Base-by-base conservation (phyloP, 1,284 basidiomycete species). In the Singerocomus inundabilis region DNA sequence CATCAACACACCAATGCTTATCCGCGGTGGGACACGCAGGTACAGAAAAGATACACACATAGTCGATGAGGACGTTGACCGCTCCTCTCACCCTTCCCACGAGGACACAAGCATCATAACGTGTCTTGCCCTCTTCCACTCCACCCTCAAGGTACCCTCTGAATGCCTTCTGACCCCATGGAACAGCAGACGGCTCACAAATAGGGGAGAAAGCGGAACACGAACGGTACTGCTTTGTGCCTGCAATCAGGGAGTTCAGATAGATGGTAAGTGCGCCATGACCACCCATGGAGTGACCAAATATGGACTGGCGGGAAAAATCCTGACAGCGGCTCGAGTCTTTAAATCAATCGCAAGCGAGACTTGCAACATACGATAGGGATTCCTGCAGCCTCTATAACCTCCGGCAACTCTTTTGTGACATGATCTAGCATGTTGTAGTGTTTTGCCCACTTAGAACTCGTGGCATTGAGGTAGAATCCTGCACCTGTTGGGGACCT, bases 111-210 rank as follows among this genome's bases (percentile, higher is more conserved):
- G 96, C 90, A 69, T 99, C 96, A 66, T 97, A 91, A 47, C 64
- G 70, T 35, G 70, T 69, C 63, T 82, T 80, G 2, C 85, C 93
- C 65, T 95, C 93, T 48, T 85, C 78, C 16, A 87, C 55, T 4
- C 91, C 92, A 16, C 85, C 86, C 49, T 77, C 71, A 21, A 99
- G 81, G 72, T 98, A 98, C n/a, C 92, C 91, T 5, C 61, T 64
- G 72, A 99, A 98, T 0, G 94, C 95, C 67, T 96, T 97, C 60
- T 88, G 75, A 29, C 97, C 96, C 95, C 96, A 98, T 0, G 88
- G 85, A 46, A 86, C 90, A 43, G 84, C 77, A 12, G 86, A 85
- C 0, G 97, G 95, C 72, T 99, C 97, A 60, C 84, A 75, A 54
- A 98, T 91, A 2, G 96, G 95, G 21, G 96, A 78, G 67, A 99